These are phyloP conservation scores for Haplographium delicatum DNA, from an alignment of 495 filamentous ascomycete species.

Conservation along the genomic window DNA sequence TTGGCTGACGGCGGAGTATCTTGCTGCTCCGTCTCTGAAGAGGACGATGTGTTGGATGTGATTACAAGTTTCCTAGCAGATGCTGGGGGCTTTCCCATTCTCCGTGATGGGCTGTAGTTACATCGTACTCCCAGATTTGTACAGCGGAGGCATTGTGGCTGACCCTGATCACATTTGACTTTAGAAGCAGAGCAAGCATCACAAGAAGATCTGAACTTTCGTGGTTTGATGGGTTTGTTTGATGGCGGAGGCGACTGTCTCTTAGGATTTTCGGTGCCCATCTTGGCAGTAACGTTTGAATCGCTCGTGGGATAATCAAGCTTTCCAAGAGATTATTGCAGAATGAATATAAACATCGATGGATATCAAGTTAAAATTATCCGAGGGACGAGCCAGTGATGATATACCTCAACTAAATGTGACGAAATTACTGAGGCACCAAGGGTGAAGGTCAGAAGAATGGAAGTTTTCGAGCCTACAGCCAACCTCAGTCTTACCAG, in stretches of 20 bases:
- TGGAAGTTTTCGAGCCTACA: too few species aligned
- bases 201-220: conserved; percentile 34
- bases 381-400: too few species aligned
- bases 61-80: conserved; percentile 4
- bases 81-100: conserved; percentile 20
- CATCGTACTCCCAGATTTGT: conserved; percentile 31
- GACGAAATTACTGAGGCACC: too few species aligned
- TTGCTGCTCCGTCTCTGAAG: not conserved
- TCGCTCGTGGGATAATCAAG: too few species aligned
- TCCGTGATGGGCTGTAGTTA: conserved; percentile 36
- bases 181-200: conserved; percentile 35
- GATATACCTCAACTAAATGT: too few species aligned
- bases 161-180: conserved; percentile 34
- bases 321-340: too few species aligned
- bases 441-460: too few species aligned
- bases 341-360: too few species aligned
- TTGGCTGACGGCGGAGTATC: not conserved
- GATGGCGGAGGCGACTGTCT: not conserved
- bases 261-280: not conserved
- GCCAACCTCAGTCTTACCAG: too few species aligned
- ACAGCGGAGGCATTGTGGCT: conserved; percentile 33
- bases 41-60: not conserved
- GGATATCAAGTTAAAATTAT: too few species aligned
- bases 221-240: conserved; percentile 5
- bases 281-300: too few species aligned